A percentile compares a stretch with the other conserved stretches of the same genome.
phyloP scores from a whole-genome alignment of 768 basidiomycete species.

The Suillus subaureus region DNA sequence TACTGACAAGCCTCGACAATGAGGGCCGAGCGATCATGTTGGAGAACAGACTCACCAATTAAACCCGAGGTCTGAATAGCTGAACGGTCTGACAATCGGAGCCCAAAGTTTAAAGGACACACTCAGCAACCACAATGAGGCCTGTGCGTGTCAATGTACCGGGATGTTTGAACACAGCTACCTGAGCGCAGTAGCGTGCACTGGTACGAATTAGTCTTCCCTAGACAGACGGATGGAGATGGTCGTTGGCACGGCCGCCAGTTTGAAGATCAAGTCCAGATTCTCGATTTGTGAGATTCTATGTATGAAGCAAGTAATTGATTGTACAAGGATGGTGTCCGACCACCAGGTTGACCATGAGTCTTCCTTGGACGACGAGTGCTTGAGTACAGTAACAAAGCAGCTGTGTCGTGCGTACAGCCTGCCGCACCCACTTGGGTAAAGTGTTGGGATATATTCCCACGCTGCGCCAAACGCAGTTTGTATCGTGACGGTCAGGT shows the following conservation, averaged over 20 bases:
- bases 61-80: neutral
- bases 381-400: neutral
- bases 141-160: neutral
- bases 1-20: neutral
- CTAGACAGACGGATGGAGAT: neutral
- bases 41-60: neutral
- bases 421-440: neutral
- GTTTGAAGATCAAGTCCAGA: neutral
- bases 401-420: neutral
- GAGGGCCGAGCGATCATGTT: too few species aligned
- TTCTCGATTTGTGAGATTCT: neutral
- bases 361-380: neutral
- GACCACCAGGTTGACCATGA: neutral
- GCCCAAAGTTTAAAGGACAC: neutral
- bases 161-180: neutral
- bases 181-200: neutral
- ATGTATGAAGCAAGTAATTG: neutral
- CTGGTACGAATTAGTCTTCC: neutral
- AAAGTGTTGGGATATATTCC: neutral
- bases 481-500: constrained; percentile 1
- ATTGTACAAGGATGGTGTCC: neutral
- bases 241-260: neutral
- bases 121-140: neutral
- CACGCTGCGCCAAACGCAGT: constrained; percentile 7
- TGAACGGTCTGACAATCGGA: neutral